phyloP scores from a whole-genome alignment of 2,329 filamentous ascomycete species.

The Zymoseptoria pseudotritici region DNA sequence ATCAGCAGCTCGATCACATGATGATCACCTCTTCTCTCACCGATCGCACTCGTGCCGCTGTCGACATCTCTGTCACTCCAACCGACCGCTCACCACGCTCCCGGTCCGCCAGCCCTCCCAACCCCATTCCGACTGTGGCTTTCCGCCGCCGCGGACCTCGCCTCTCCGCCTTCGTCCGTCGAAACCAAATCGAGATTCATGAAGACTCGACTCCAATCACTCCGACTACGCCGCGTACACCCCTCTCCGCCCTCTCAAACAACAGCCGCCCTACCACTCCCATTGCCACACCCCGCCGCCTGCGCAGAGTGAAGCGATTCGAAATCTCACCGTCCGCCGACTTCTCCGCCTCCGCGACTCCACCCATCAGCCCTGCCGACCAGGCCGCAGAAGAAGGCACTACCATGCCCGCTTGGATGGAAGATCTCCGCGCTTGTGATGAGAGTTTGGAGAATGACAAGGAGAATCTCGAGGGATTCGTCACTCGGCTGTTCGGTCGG shows the following conservation, averaged over 20 bases:
- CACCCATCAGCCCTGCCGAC: background rate
- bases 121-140: too few species aligned
- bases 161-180: background rate
- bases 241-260: background rate
- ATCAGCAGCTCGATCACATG: background rate
- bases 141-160: background rate
- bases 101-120: background rate
- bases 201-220: background rate
- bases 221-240: background rate
- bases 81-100: background rate
- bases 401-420: background rate
- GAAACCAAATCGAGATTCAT: background rate
- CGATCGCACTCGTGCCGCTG: background rate
- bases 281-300: too few species aligned
- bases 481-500: background rate
- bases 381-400: background rate
- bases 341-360: background rate
- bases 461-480: background rate
- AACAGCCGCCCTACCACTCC: background rate
- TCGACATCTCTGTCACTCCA: too few species aligned
- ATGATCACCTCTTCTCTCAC: background rate
- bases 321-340: background rate
- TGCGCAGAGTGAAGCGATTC: background rate
- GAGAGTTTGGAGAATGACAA: background rate
- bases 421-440: background rate